Evolutionary conservation across 1,139 yeast genomes (phyloP), one percentile per base, ranked within the genome.

Genomic region (Suhomyces bolitotheri): DNA sequence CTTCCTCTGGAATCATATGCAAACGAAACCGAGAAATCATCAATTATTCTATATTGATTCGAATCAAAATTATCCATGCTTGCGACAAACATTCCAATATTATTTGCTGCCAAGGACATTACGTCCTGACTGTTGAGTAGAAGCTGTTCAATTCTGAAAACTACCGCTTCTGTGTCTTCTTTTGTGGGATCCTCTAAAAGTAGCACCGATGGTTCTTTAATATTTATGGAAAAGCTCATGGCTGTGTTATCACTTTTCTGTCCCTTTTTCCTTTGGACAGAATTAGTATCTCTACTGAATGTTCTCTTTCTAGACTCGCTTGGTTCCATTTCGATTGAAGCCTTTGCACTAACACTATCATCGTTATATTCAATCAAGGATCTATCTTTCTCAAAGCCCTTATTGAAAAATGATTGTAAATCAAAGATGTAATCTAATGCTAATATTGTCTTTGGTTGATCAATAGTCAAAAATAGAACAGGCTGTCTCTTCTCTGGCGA

Each of bases 381-480:
- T 1, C 42, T 30, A 3, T 57, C 60, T 14, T 41, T 37, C 28
- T 55, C 63, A 23, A 62, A 42, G 0, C 79, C 80, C 40, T 63
- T 64, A 45, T 73, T 79, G 15, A 70, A 58, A 56, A 84, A 86
- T 0, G 73, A 61, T 49, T 86, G 86, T 45, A 92, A 55, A 1
- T 92, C 90, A 60, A 89, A 77, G 27, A 92, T 53, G 55, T 87
- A 90, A 51, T 90, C 98, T 45, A 92, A 64, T 0, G 97, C 97
- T 32, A 92, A 60, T 33, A 92, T 81, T 13, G 85, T 73, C 41
- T 74, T 78, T 0, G 97, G 97, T 44, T 82, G 84, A 46, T 89
- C 95, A 9, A 90, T 74, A 0, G 88, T 78, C 8, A 86, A 58
- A 51, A 82, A 71, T 0, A 65, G 51, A 26, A 82, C 75, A 4